Evolutionary conservation across 106 monocot genomes (phyloP), one percentile per base, ranked within the genome.

Genomic region (Dendrobium officinale): DNA sequence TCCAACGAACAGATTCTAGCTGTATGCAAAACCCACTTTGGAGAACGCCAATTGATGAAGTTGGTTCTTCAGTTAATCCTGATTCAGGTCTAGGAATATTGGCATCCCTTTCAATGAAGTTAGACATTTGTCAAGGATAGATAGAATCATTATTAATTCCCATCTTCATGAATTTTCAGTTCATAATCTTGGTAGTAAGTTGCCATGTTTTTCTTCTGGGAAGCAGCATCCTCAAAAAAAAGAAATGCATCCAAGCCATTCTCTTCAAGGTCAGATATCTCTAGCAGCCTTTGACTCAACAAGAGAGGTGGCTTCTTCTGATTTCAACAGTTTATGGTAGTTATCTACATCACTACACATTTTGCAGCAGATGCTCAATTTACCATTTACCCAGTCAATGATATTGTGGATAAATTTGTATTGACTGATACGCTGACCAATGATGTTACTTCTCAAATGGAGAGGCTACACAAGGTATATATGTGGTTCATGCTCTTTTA

Each of bases 381-480:
- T 87, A 85, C 73, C 72, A 73, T 82, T 55, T 79, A 83, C 72
- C 84, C 77, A 73, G 78, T 56, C 45, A 51, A 84, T 58, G 91
- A 80, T 76, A 78, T 86, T 48, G 95, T 91, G 77, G 93, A 82
- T 80, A 77, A 85, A 66, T 83, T 82, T 82, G 24, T 86, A 43
- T 79, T 87, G 78, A 86, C 90, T 84, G 92, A 97, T 70, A 97
- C 80, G 80, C 81, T 83, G 58, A 77, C 84, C 75, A 80, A 94
- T 56, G 97, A 97, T 40, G 90, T 89, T 72, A 49, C 79, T 82
- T 84, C 87, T 79, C 88, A 89, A 80, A 42, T 86, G 42, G 92
- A 91, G 54, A 92, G 85, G 79, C 94, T 88, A 66, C 90, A 90
- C 18, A 97, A 97, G 90, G 97, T 97, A 85, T 80, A 13, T 9